Base-by-base conservation (phyloP, 2,329 filamentous ascomycete genomes). In the Alternaria sp. region DNA sequence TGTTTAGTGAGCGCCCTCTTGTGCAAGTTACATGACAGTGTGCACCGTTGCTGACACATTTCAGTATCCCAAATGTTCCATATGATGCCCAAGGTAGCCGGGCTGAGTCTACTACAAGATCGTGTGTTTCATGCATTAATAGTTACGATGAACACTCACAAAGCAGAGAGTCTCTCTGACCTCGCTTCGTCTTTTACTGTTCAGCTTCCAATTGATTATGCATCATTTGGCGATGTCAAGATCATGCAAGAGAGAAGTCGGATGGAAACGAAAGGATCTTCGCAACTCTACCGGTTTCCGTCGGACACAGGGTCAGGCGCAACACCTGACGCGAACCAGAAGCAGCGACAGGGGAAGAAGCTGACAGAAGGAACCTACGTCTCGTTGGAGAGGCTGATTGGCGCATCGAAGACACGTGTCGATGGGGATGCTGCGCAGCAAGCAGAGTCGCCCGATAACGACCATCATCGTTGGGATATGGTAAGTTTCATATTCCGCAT, bases 111-210 rank as follows among this genome's bases (percentile, higher is more conserved):
- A n/a, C 81, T 93, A 8, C 84, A 84, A 61, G 86, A 89, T 66
- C 87, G 91, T 54, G 85, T 87, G 3, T 94, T 93, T 69, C 85
- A 89, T 15, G 87, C 90, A 3, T 76, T 93, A 54, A 87, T 92
- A 74, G 80, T 91, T 59, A 87, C 88, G 11, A 63, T 62, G 9
- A 71, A 71, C 55, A 53, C 20, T 5, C 23, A 55, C 30, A 49
- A 61, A 6, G 71, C 6, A 62, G n/a, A 75, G 68, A n/a, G 58
- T 74, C 20, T 8, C 20, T 33, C 43, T 12, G 86, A 88, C 73
- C 87, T 90, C 60, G 58, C 88, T 8, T 82, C 90, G 54, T 73
- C 69, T 4, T 64, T 71, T 30, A 71, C 73, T 9, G 57, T 78
- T 6, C 76, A 78, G 4, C 82, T 90, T 26, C 88, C 87, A 57